These are phyloP conservation scores for Crucibulum parvulum DNA, from an alignment of 1,284 basidiomycete species.

Conservation along the genomic window DNA sequence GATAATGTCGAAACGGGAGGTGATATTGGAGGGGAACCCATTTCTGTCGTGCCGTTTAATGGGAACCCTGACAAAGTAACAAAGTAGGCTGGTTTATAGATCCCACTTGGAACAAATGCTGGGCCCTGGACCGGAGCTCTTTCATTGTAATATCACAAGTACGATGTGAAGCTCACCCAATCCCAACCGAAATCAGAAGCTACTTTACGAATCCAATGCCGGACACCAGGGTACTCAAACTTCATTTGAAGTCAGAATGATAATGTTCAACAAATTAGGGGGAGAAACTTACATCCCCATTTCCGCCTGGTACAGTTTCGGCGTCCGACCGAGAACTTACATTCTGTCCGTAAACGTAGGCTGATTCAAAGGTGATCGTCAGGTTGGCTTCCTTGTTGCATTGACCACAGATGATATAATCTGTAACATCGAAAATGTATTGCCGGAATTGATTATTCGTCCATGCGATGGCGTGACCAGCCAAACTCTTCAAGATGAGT, in stretches of 20 bases:
- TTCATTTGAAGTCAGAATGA: slow-evolving; percentile 16
- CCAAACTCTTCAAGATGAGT: slow-evolving; percentile 47
- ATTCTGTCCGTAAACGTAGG: slow-evolving; percentile 59
- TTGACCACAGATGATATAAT: slow-evolving; percentile 29
- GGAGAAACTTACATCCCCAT: slow-evolving; percentile 18
- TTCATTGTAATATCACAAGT: slow-evolving; percentile 2
- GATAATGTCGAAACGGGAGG: slow-evolving; percentile 18
- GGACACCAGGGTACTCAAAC: slow-evolving; percentile 58
- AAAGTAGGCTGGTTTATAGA: slow-evolving; percentile 60
- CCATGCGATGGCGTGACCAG: slow-evolving; percentile 58
- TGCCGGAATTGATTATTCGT: slow-evolving; percentile 66
- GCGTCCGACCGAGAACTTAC: slow-evolving; percentile 55
- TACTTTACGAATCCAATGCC: slow-evolving; percentile 57
- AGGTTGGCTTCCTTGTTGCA: slow-evolving; percentile 47
- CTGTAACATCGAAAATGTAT: slow-evolving; percentile 59
- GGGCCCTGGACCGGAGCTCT: slow-evolving; percentile 46
- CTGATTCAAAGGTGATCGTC: slow-evolving; percentile 60
- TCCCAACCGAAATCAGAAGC: slow-evolving; percentile 68
- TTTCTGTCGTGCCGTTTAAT: background rate
- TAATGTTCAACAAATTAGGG: no score
- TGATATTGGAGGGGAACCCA: slow-evolving; percentile 15
- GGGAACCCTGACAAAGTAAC: slow-evolving; percentile 42
- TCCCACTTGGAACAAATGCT: slow-evolving; percentile 61
- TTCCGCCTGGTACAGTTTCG: slow-evolving; percentile 41
- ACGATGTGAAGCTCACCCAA: slow-evolving; percentile 43